These are phyloP conservation scores for Kandelia obovata DNA, from an alignment of 345 rosid genomes.

Conservation along the genomic window DNA sequence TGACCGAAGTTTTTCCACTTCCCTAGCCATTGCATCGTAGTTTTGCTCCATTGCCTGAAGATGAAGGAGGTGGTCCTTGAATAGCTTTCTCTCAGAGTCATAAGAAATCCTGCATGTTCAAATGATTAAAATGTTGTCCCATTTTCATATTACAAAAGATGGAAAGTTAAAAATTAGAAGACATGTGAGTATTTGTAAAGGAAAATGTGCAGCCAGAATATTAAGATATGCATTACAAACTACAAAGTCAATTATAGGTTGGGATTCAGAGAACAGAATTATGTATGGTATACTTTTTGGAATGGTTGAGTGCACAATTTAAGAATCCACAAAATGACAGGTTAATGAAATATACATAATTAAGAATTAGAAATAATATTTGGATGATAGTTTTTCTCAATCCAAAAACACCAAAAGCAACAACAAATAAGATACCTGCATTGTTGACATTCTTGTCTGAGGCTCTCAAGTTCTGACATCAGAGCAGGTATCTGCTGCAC, in stretches of 20 bases:
- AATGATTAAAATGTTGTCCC: not conserved
- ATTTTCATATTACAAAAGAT: not conserved
- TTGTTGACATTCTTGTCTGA: constrained; percentile 86
- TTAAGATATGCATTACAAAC: not conserved
- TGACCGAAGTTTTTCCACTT: constrained; percentile 89
- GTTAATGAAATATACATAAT: too few relatives aligned
- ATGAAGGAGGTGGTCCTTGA: constrained; percentile 85
- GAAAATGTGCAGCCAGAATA: not conserved
- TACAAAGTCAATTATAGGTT: not conserved
- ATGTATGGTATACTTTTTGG: too few relatives aligned
- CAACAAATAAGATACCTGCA: constrained; percentile 59
- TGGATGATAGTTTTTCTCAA: constrained; percentile 6
- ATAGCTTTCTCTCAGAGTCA: constrained; percentile 83
- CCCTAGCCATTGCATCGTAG: constrained; percentile 78
- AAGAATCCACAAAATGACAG: too few relatives aligned
- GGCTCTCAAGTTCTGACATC: constrained; percentile 71
- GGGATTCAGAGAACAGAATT: not conserved
- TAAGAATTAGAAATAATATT: too few relatives aligned
- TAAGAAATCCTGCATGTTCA: constrained; percentile 65
- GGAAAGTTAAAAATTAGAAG: too few relatives aligned
- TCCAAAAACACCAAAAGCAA: constrained; percentile 12
- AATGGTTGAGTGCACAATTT: too few relatives aligned
- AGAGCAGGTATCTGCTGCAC: constrained; percentile 75
- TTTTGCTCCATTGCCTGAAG: constrained; percentile 92
- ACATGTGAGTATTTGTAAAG: too few relatives aligned